These are phyloP conservation scores for Plasmopara muralis DNA, from an alignment of 352 stramenopile species.

Conservation along the genomic window DNA sequence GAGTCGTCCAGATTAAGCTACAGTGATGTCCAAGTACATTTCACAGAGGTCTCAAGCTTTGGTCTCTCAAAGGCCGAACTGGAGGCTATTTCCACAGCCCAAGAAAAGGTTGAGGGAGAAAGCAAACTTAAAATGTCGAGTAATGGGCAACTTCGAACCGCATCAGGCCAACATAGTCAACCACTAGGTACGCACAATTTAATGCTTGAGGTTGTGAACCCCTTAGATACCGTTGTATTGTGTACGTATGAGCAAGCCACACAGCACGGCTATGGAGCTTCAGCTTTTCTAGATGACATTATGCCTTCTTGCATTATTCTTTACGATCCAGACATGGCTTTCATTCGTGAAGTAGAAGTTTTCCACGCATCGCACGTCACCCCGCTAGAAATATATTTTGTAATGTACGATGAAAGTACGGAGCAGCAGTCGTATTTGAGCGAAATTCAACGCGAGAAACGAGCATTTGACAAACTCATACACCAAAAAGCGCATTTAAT, in stretches of 20 bases:
- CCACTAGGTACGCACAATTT: constrained; percentile 28
- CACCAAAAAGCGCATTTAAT: constrained; percentile 91
- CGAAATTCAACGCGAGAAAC: constrained; percentile 92
- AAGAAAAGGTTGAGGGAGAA: constrained; percentile 21
- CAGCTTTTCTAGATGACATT: constrained; percentile 84
- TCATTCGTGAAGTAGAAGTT: constrained; percentile 94
- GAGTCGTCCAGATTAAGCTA: constrained; percentile 18
- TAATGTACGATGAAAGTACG: constrained; percentile 94
- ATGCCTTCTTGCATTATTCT: constrained; percentile 89
- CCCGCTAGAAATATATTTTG: constrained; percentile 90
- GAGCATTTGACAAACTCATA: constrained; percentile 95
- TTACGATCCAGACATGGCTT: constrained; percentile 93
- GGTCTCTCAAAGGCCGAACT: constrained; percentile 67
- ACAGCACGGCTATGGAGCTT: constrained; percentile 47
- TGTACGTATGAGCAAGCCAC: constrained; percentile 78
- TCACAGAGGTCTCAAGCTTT: constrained; percentile 57
- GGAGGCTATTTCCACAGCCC: constrained; percentile 33
- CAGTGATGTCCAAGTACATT: constrained; percentile 21
- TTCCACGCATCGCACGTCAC: constrained; percentile 66
- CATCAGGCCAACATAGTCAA: constrained; percentile 6
- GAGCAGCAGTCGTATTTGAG: constrained; percentile 95
- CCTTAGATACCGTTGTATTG: constrained; percentile 49
- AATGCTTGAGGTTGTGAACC: constrained; percentile 45
- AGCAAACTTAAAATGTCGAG: constrained; percentile 19
- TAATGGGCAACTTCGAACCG: constrained; percentile 11